phyloP scores from a whole-genome alignment of 257 asterid species.

The Solanum bulbocastanum region DNA sequence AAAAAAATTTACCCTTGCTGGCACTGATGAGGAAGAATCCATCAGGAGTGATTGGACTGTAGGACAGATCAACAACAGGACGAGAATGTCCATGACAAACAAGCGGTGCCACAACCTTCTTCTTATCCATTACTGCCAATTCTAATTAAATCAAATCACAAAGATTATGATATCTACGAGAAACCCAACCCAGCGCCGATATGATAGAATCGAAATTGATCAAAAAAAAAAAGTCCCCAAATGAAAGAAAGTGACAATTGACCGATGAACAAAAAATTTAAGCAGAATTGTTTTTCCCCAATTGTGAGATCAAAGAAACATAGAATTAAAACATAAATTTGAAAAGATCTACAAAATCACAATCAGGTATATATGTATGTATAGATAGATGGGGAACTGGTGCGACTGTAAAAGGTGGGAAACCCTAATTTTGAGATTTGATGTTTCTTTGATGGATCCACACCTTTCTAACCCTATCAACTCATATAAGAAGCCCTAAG shows the following conservation, averaged over 20 bases:
- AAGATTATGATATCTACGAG: conserved; percentile 4
- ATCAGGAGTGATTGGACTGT: conserved; percentile 93
- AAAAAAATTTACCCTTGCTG: conserved; percentile 79
- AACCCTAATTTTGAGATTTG: conserved; percentile 46
- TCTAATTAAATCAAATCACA: conserved; percentile 3
- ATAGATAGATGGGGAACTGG: conserved; percentile 7
- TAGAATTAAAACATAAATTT: not conserved
- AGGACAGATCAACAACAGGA: conserved; percentile 94
- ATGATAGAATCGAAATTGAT: conserved; percentile 6
- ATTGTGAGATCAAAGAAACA: conserved; percentile 13
- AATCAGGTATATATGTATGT: conserved; percentile 13
- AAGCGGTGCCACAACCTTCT: conserved; percentile 78
- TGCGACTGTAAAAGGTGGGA: conserved; percentile 58
- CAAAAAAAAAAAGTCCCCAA: conserved; percentile 7
- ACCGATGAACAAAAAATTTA: conserved; percentile 16
- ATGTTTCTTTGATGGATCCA: conserved; percentile 36
- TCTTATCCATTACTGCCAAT: conserved; percentile 63
- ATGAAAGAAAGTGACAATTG: conserved; percentile 22
- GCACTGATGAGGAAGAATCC: conserved; percentile 96
- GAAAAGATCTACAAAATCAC: conserved; percentile 6
- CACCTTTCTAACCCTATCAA: conserved; percentile 53
- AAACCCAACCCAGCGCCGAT: conserved; percentile 3
- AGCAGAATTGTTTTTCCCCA: not conserved
- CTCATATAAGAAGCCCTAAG: not conserved
- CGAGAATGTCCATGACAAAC: conserved; percentile 99